Evolutionary conservation across 2,329 filamentous ascomycete species (phyloP).

Genomic region (Penicillium sp.): DNA sequence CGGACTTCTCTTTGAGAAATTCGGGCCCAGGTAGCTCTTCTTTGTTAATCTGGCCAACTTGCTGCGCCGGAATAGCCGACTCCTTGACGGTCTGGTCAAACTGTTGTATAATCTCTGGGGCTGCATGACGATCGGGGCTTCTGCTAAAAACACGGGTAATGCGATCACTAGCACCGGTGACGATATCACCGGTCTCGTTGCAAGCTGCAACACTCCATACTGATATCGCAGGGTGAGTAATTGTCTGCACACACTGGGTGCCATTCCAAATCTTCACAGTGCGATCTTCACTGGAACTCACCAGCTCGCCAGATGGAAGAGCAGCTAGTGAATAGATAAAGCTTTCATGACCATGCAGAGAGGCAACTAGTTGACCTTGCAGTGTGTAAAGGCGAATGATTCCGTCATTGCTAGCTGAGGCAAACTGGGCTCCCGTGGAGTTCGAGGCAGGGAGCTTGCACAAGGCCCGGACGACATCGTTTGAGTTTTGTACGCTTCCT

Average conservation of each 20-base stretch:
- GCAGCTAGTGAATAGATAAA: conserved; percentile 86
- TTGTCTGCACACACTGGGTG: conserved; percentile 82
- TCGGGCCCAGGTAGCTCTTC: conserved; percentile 86
- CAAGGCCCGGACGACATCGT: conserved; percentile 84
- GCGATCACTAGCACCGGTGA: conserved; percentile 88
- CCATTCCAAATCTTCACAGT: conserved; percentile 87
- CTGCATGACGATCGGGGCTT: conserved; percentile 66
- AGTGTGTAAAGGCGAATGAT: conserved; percentile 84
- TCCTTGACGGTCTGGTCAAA: conserved; percentile 81
- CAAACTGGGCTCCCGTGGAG: conserved; percentile 83
- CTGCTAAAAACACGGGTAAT: conserved; percentile 81
- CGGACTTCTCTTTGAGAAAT: conserved; percentile 75
- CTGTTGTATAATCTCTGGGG: conserved; percentile 63
- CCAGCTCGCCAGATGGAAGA: conserved; percentile 79
- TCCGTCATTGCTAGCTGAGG: conserved; percentile 90
- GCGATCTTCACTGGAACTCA: conserved; percentile 91
- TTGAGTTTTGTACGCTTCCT: conserved; percentile 65
- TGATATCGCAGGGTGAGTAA: conserved; percentile 94
- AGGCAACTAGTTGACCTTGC: conserved; percentile 70
- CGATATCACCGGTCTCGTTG: conserved; percentile 80
- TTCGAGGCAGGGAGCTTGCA: conserved; percentile 75
- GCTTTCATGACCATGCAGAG: conserved; percentile 84
- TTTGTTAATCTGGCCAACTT: conserved; percentile 81
- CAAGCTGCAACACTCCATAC: conserved; percentile 92
- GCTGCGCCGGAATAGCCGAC: conserved; percentile 84